Conservation (phyloP, 2,329 filamentous ascomycete species). For the Ophiostoma perfectum region DNA sequence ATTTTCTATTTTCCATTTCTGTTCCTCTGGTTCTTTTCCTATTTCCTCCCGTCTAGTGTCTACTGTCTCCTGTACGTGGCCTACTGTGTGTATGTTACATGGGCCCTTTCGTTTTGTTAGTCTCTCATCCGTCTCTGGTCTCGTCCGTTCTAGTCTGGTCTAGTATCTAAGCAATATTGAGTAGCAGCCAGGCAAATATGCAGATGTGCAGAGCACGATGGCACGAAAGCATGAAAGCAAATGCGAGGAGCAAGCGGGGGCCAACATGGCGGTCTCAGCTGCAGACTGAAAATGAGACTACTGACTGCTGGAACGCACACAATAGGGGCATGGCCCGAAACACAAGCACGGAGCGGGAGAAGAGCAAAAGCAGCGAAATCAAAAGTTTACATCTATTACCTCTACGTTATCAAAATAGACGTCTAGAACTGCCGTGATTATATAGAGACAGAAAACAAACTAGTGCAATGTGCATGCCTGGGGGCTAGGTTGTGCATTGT, state of each 20-base stretch:
- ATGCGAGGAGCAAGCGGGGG: background rate
- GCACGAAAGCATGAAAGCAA: background rate
- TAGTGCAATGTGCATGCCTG: background rate
- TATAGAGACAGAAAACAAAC: too few species aligned
- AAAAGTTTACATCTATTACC: background rate
- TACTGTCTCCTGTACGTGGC: background rate
- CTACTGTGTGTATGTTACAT: background rate
- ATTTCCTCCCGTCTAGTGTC: background rate
- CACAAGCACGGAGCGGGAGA: background rate
- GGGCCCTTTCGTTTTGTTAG: background rate
- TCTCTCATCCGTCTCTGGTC: background rate
- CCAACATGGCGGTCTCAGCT: background rate
- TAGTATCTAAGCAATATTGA: background rate
- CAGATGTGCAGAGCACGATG: background rate
- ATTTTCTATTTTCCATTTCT: background rate
- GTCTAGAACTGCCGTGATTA: too few species aligned
- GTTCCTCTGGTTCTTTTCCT: background rate
- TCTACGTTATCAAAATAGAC: background rate
- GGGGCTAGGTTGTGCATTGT: conserved; percentile 5
- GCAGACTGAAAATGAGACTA: background rate
- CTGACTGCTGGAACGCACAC: background rate
- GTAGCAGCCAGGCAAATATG: background rate
- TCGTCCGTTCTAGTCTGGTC: background rate
- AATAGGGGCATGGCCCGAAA: background rate
- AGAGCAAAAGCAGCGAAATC: background rate